Conservation (phyloP, 169 alveolate species). For the Amoebophrya sp. region DNA sequence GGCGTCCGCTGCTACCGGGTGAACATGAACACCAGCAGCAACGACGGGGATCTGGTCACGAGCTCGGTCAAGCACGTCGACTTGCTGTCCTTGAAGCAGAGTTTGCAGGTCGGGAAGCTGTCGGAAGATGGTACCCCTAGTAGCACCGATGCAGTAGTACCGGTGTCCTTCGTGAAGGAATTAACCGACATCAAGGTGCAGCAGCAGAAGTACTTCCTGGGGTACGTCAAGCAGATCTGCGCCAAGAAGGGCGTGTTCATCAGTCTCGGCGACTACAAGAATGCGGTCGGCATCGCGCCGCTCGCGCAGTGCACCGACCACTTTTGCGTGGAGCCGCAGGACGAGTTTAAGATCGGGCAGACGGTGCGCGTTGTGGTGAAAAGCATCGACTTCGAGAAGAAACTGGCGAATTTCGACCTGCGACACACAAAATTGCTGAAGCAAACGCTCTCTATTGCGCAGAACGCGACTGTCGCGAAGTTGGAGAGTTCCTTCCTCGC, state of each 20-base stretch:
- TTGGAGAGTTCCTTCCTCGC: neutral
- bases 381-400: neutral
- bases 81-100: neutral
- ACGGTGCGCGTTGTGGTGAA: neutral
- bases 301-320: slow-evolving; percentile 19
- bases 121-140: neutral
- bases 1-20: slow-evolving; percentile 2
- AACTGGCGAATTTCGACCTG: neutral
- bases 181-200: neutral
- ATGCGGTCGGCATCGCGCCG: slow-evolving; percentile 7
- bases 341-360: neutral
- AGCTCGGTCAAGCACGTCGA: neutral
- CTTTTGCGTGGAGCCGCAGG: neutral
- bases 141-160: too few relatives aligned
- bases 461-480: neutral
- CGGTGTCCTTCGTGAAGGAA: neutral
- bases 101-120: neutral
- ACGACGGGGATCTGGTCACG: neutral
- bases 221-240: slow-evolving; percentile 20
- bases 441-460: neutral
- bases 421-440: neutral
- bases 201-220: neutral
- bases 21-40: neutral
- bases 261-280: neutral
- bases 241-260: neutral